Evolutionary conservation across 1,284 basidiomycete species (phyloP).

Genomic region (Ceratobasidium sp.): DNA sequence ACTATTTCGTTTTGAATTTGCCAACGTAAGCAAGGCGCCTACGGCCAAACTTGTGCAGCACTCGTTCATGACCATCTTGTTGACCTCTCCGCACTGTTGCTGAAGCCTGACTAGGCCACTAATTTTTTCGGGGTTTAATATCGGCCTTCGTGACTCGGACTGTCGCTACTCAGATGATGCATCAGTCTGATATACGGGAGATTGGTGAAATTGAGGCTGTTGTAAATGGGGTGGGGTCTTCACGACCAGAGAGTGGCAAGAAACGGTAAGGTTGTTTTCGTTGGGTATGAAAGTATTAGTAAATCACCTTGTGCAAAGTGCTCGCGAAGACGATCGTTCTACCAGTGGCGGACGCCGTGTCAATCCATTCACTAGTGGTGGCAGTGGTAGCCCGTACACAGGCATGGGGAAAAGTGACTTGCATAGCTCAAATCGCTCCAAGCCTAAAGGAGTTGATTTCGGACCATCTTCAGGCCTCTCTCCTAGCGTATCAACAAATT

Average conservation of each 20-base stretch:
- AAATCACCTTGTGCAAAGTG: background rate
- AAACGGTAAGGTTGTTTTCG: conserved; percentile 21
- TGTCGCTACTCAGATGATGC: background rate
- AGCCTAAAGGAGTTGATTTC: background rate
- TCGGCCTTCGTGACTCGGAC: background rate
- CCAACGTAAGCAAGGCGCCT: conserved; percentile 6
- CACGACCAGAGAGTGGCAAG: conserved; percentile 3
- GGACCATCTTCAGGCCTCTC: background rate
- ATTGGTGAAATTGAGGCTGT: background rate
- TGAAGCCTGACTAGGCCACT: background rate
- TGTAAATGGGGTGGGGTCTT: conserved; percentile 1
- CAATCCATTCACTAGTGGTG: background rate
- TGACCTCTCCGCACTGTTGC: background rate
- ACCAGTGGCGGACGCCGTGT: background rate
- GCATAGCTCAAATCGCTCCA: background rate
- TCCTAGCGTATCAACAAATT: background rate
- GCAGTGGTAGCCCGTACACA: background rate
- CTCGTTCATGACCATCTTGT: conserved; percentile 17
- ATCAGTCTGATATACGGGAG: background rate
- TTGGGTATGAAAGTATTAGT: background rate
- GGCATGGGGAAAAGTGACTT: background rate
- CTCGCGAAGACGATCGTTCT: background rate
- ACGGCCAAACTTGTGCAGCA: conserved; percentile 11
- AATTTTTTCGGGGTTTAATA: background rate
- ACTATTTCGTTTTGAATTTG: background rate